phyloP scores from a whole-genome alignment of 805 yeast species.

The Metschnikowia lachancei region DNA sequence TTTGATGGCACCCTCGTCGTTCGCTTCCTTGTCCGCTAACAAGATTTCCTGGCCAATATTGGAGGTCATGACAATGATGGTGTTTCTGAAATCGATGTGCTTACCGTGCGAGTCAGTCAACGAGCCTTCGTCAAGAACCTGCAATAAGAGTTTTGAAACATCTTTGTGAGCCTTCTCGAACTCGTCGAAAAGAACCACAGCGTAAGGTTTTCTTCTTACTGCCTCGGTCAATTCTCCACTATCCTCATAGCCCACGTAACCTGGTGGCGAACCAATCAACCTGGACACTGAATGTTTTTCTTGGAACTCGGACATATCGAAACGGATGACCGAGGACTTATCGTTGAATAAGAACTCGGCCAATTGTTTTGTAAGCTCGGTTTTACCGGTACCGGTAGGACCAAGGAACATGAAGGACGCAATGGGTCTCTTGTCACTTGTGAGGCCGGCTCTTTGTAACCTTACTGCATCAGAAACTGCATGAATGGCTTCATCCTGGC shows the following conservation, averaged over 20 bases:
- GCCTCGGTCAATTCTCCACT: conserved; percentile 97
- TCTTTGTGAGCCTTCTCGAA: conserved; percentile 97
- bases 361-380: conserved; percentile 88
- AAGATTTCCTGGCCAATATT: conserved; percentile 93
- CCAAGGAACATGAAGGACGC: conserved; percentile 96
- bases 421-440: conserved; percentile 91
- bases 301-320: conserved; percentile 98
- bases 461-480: conserved; percentile 93
- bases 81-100: conserved; percentile 88
- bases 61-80: conserved; percentile 94
- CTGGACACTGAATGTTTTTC: conserved; percentile 90
- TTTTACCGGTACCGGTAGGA: conserved; percentile 98
- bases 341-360: conserved; percentile 92
- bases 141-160: conserved; percentile 83
- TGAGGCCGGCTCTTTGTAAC: conserved; percentile 93
- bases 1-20: conserved; percentile 59
- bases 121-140: conserved; percentile 93
- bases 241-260: conserved; percentile 94
- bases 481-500: conserved; percentile 92
- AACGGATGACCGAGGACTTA: conserved; percentile 79
- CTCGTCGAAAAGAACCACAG: conserved; percentile 91
- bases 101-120: conserved; percentile 95
- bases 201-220: conserved; percentile 89
- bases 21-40: conserved; percentile 58
- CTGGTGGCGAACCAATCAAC: conserved; percentile 96